A percentile compares a stretch with the other conserved stretches of the same genome.
Conservation (phyloP, 2,329 filamentous ascomycete genomes). For the Alternaria rosae region DNA sequence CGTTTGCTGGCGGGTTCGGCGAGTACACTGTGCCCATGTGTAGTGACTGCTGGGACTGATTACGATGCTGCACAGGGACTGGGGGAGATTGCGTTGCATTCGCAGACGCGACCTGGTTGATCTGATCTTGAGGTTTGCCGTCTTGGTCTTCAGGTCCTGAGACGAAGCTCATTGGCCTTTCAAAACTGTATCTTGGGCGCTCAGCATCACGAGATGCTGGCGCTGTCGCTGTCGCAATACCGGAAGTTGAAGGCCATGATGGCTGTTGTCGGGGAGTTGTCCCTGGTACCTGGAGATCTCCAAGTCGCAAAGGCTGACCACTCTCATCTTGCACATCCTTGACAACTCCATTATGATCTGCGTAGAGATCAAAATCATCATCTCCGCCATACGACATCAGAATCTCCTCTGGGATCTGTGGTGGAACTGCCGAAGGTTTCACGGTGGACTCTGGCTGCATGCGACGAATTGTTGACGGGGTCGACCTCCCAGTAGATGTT, state of each 20-base stretch:
- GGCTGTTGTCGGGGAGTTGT: constrained; percentile 15
- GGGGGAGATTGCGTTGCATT: constrained; percentile 10
- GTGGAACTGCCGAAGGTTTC: constrained; percentile 24
- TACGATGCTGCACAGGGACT: constrained; percentile 11
- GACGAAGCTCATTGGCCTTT: constrained; percentile 50
- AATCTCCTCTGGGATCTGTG: constrained; percentile 36
- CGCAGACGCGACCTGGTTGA: constrained; percentile 32
- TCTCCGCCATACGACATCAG: constrained; percentile 22
- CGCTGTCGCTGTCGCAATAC: not conserved
- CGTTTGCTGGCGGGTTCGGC: constrained; percentile 9
- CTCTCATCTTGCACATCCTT: constrained; percentile 42
- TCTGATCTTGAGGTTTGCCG: constrained; percentile 47
- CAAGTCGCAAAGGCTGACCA: constrained; percentile 39
- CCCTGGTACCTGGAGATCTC: constrained; percentile 12
- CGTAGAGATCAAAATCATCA: constrained; percentile 47
- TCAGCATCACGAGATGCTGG: constrained; percentile 29
- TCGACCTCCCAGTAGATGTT: constrained; percentile 38
- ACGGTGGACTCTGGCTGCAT: constrained; percentile 35
- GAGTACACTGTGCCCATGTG: constrained; percentile 19
- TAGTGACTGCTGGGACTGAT: constrained; percentile 13
- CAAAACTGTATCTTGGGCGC: constrained; percentile 36
- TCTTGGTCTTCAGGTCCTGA: constrained; percentile 44
- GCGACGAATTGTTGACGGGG: constrained; percentile 39
- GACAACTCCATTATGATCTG: constrained; percentile 48
- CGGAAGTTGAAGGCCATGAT: constrained; percentile 3